phyloP scores from a whole-genome alignment of 2,329 filamentous ascomycete species.

The Alternaria metachromatica region DNA sequence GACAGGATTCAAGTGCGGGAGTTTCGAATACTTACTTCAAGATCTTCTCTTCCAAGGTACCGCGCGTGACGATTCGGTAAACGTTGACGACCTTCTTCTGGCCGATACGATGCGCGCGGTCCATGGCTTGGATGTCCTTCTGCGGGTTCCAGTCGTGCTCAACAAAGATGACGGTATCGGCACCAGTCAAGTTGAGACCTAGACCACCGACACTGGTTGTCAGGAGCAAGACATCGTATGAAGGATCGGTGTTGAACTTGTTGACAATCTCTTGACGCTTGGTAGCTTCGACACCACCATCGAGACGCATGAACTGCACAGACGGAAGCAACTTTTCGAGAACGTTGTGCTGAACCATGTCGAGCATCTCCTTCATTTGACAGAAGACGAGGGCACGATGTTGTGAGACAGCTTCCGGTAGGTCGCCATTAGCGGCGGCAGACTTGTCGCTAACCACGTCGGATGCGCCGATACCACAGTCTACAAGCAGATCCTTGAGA shows the following conservation, averaged over 20 bases:
- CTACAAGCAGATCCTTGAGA: slow-evolving; percentile 90
- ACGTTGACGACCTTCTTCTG: slow-evolving; percentile 99
- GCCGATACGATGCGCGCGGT: slow-evolving; percentile 95
- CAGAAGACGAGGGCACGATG: slow-evolving; percentile 97
- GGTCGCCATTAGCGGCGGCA: slow-evolving; percentile 58
- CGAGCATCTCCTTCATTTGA: slow-evolving; percentile 99
- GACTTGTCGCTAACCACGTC: slow-evolving; percentile 53
- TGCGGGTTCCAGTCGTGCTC: slow-evolving; percentile 99
- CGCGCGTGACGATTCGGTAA: slow-evolving; percentile 93
- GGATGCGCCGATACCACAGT: slow-evolving; percentile 87
- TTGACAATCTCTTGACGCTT: slow-evolving; percentile 98
- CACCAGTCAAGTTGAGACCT: slow-evolving; percentile 92
- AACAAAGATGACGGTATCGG: slow-evolving; percentile 98
- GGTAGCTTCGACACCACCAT: slow-evolving; percentile 89
- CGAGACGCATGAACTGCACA: slow-evolving; percentile 91
- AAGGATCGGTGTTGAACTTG: slow-evolving; percentile 97
- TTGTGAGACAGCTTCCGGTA: slow-evolving; percentile 85
- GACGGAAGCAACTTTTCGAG: slow-evolving; percentile 88
- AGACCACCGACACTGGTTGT: slow-evolving; percentile 96
- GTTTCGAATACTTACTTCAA: slow-evolving; percentile 65
- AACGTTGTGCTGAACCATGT: slow-evolving; percentile 96
- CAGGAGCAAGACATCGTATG: slow-evolving; percentile 90
- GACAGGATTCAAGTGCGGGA: neutral
- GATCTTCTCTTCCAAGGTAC: slow-evolving; percentile 98
- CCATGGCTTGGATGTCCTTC: slow-evolving; percentile 98